Evolutionary conservation across 1,284 basidiomycete genomes (phyloP), one percentile per base, ranked within the genome.

Genomic region (Sphaerobolus stellatus): DNA sequence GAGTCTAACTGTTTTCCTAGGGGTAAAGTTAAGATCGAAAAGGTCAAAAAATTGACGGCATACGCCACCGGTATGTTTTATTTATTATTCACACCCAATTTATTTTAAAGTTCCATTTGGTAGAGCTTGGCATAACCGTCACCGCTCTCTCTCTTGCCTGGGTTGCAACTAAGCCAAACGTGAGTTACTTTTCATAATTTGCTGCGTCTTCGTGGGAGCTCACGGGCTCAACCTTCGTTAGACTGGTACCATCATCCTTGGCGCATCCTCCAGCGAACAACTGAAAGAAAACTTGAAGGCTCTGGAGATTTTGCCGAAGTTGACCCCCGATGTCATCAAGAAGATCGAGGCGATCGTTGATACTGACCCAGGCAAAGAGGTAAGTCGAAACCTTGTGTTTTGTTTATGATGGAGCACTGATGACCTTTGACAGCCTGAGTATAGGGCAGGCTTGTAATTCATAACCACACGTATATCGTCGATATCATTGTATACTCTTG

Each of bases 131-230:
- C 36, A 81, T 79, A 60, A 80, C 73, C 33, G 77, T 82, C 55
- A 73, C 81, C 28, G 80, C 82, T 51, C 78, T 95, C 33, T 86
- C 90, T 1, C 76, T 92, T 33, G 90, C 90, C 5, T 92, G 90
- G 89, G 76, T 86, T 4, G 81, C 85, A 5, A 77, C 73, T 59
- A 85, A 89, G 67, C 79, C 82, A n/a, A 84, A 88, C 69, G 77
- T 81, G 33, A 44, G 62, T 71, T 78, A 29, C 25, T 25, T 4
- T 6, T 43, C 45, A 6, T n/a, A n/a, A n/a, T n/a, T n/a, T n/a
- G 74, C 46, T 66, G 82, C 36, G 83, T 87, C 2, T 75, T 90
- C 29, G 88, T 88, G 6, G 86, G 87, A 76, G 83, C 9, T 79
- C 84, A 16, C n/a, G n/a, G n/a, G n/a, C n/a, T 75, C 68, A 50